phyloP scores from a whole-genome alignment of 2,329 filamentous ascomycete species.

The Stagonosporopsis chrysanthemi region DNA sequence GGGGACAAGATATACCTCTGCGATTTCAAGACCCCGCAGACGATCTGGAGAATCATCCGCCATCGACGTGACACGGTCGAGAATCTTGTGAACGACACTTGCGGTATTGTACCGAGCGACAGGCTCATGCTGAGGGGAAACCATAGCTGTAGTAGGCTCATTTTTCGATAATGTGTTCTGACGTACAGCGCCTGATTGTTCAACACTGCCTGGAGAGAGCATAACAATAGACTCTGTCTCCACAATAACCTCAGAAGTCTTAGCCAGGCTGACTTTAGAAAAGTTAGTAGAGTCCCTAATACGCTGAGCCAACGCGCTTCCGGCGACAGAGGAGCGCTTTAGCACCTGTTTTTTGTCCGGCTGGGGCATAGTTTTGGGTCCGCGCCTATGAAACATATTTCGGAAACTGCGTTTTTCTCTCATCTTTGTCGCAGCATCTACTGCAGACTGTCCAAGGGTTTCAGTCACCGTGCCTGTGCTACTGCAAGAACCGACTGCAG shows the following conservation, averaged over 20 bases:
- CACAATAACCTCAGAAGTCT: slow-evolving; percentile 5
- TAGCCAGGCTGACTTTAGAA: slow-evolving; percentile 23
- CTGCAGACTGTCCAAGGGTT: neutral
- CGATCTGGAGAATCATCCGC: slow-evolving; percentile 22
- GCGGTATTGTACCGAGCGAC: slow-evolving; percentile 10
- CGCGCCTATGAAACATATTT: slow-evolving; percentile 32
- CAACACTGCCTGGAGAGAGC: neutral
- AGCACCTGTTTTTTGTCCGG: slow-evolving; percentile 7
- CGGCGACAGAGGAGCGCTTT: slow-evolving; percentile 27
- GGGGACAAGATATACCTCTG: slow-evolving; percentile 33
- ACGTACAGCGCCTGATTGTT: neutral
- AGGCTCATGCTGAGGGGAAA: neutral
- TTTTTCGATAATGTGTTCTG: neutral
- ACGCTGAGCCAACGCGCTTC: slow-evolving; percentile 30
- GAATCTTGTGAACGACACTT: slow-evolving; percentile 24
- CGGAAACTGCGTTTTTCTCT: slow-evolving; percentile 37
- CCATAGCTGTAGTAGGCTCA: neutral
- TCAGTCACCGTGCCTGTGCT: neutral
- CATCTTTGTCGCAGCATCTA: slow-evolving; percentile 12
- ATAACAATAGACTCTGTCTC: neutral
- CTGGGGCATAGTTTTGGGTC: slow-evolving; percentile 7
- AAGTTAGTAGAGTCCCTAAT: slow-evolving; percentile 29
- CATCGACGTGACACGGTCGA: slow-evolving; percentile 20
- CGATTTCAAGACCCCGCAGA: slow-evolving; percentile 31
- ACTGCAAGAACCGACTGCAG: neutral